Conservation (phyloP, 2,329 filamentous ascomycete genomes). For the Alternaria solani region DNA sequence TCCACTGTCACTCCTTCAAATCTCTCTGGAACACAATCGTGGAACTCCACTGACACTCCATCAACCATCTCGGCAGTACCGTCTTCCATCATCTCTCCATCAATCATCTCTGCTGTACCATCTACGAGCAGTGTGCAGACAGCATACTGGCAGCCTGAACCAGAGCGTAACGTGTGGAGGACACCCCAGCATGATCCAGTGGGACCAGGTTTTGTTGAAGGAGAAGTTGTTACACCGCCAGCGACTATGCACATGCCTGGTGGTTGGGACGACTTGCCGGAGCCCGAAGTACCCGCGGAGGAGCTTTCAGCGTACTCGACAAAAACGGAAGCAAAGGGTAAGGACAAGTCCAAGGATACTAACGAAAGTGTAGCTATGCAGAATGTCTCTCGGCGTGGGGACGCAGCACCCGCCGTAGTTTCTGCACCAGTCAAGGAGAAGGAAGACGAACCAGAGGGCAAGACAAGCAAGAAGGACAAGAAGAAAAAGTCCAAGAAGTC, state of each 20-base stretch:
- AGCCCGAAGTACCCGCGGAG: constrained; percentile 24
- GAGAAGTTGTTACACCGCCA: constrained; percentile 58
- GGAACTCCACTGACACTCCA: constrained; percentile 16
- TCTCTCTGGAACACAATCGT: constrained; percentile 23
- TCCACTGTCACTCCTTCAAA: constrained; percentile 10
- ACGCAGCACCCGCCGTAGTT: constrained; percentile 15
- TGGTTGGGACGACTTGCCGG: constrained; percentile 60
- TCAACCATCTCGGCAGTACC: constrained; percentile 31
- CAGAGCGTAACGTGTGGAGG: constrained; percentile 49
- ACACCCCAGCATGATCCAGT: constrained; percentile 19
- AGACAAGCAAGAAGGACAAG: constrained; percentile 35
- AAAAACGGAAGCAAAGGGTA: constrained; percentile 40
- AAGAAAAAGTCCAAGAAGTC: constrained; percentile 48
- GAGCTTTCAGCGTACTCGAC: constrained; percentile 23
- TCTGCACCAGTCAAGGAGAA: constrained; percentile 21
- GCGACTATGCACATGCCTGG: constrained; percentile 70
- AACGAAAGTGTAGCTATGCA: constrained; percentile 32
- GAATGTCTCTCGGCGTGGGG: constrained; percentile 21
- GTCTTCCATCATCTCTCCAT: constrained; percentile 22
- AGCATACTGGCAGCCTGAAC: constrained; percentile 54
- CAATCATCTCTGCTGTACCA: constrained; percentile 21
- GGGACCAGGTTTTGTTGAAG: constrained; percentile 49
- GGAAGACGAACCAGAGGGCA: constrained; percentile 49
- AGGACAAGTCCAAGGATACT: constrained; percentile 34
- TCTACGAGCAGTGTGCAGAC: constrained; percentile 32